phyloP scores from a whole-genome alignment of 768 basidiomycete genomes.

The Trametes cinnabarina region DNA sequence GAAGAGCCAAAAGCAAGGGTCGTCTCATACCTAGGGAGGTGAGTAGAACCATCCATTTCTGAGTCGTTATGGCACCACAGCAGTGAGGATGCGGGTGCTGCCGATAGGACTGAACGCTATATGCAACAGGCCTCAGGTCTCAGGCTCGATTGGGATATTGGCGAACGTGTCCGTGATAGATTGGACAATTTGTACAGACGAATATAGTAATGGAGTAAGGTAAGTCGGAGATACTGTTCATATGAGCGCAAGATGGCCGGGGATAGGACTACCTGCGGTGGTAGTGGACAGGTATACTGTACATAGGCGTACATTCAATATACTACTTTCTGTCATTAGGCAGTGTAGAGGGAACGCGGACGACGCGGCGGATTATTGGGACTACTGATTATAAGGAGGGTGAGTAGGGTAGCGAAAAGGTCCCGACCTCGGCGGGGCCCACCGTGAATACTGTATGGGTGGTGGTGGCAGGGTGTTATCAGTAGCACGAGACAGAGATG shows the following conservation, averaged over 20 bases:
- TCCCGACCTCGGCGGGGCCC: conserved; percentile 4
- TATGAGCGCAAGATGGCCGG: background rate
- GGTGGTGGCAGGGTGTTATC: background rate
- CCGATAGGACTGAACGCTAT: no score
- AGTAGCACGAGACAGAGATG: background rate
- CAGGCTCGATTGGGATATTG: no score
- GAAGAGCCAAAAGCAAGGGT: no score
- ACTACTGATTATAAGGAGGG: conserved; percentile 8
- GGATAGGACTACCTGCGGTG: background rate
- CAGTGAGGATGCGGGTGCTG: no score
- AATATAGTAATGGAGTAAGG: conserved; percentile 2
- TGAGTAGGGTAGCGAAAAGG: background rate
- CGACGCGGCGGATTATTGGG: background rate
- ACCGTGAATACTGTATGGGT: conserved; percentile 3
- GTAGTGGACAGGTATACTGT: conserved; percentile 7
- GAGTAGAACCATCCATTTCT: no score
- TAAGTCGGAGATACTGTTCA: background rate
- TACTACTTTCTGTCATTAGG: background rate
- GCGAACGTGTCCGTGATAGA: background rate
- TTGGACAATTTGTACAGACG: conserved; percentile 3
- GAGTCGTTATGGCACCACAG: no score
- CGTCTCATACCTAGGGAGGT: no score
- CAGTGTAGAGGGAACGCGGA: background rate
- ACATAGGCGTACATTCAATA: conserved; percentile 16
- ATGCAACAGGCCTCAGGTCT: no score